A percentile compares a stretch with the other conserved stretches of the same genome.
phyloP scores from a whole-genome alignment of 345 rosid genomes.

The Hypericum androsaemum region DNA sequence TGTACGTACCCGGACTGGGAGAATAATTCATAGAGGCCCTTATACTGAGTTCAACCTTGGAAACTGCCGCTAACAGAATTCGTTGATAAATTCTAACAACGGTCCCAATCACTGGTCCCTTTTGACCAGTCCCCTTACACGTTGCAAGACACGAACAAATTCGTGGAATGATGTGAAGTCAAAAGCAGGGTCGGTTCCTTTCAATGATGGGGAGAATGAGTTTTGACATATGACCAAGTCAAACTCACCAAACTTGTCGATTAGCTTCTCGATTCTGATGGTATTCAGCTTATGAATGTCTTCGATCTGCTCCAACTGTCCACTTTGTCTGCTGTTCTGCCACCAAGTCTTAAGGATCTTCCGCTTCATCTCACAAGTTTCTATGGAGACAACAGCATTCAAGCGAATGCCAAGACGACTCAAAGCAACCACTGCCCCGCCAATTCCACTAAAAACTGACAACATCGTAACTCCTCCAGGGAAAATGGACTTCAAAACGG shows the following conservation, averaged over 20 bases:
- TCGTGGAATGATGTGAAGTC: constrained; percentile 60
- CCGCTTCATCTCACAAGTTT: constrained; percentile 43
- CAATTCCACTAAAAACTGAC: constrained; percentile 67
- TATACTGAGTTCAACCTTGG: too few relatives aligned
- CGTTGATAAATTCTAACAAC: too few relatives aligned
- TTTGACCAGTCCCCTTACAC: constrained; percentile 41
- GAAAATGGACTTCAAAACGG: constrained; percentile 56
- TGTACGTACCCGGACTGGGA: too few relatives aligned
- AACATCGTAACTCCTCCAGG: constrained; percentile 64
- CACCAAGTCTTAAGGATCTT: constrained; percentile 68
- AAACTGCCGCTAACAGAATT: too few relatives aligned
- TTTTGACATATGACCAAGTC: constrained; percentile 71
- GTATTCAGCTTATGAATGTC: constrained; percentile 50
- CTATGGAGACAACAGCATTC: constrained; percentile 65
- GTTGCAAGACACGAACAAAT: constrained; percentile 61
- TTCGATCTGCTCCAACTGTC: constrained; percentile 69
- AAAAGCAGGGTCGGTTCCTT: constrained; percentile 26
- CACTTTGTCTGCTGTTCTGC: constrained; percentile 53
- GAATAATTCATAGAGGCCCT: too few relatives aligned
- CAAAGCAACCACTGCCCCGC: constrained; percentile 66
- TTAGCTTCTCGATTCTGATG: constrained; percentile 37
- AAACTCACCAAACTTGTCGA: constrained; percentile 45
- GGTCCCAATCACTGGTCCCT: constrained; percentile 23
- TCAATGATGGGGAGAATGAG: constrained; percentile 31
- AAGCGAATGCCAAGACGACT: constrained; percentile 60